Base-by-base conservation (phyloP, 1,284 basidiomycete genomes). In the Trichosporon sp. region DNA sequence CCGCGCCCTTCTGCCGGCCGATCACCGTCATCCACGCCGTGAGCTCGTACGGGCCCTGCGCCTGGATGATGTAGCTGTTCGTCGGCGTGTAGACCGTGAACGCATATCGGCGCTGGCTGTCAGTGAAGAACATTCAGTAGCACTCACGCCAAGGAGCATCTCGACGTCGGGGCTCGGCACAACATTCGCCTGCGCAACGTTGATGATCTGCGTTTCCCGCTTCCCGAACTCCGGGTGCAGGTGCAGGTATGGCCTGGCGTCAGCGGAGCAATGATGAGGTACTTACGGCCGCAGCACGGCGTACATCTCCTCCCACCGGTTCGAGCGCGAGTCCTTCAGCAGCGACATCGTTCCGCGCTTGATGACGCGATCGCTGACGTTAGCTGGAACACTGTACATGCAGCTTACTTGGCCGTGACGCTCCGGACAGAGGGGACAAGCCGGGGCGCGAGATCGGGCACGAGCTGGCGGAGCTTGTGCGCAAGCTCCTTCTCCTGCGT, bases 31-130 rank as follows among this genome's bases (percentile, higher is more conserved):
- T 89, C 93, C 93, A 95, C 77, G 89, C 87, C 73, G 89, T 88
- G 69, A 93, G 85, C 78, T 96, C 93, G 83, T 92, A 93, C 71
- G 86, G 82, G 75, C 86, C 92, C 3, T 89, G 87, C 38, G 93
- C 92, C 32, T 91, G 90, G 15, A 95, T 86, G 42, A 92, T 91
- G 83, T 94, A 91, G 35, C 92, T 94, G 80, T 96, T 95, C 11
- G 91, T 92, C 18, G 91, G 86, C 2, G 93, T 94, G 83, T 93
- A 95, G 47, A 95, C 86, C 11, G 92, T 93, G 82, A 95, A 95
- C 9, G 90, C 90, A 80, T 89, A 89, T 47, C 87, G 88, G 85
- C 90, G 92, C 93, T 95, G 78, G 1, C 1, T 13, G 60, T 68
- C 44, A 68, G 42, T 13, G 3, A 27, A 13, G 7, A 6, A 3